These are phyloP conservation scores for Ajuga reptans DNA, from an alignment of 305 asterid species.

Conservation along the genomic window DNA sequence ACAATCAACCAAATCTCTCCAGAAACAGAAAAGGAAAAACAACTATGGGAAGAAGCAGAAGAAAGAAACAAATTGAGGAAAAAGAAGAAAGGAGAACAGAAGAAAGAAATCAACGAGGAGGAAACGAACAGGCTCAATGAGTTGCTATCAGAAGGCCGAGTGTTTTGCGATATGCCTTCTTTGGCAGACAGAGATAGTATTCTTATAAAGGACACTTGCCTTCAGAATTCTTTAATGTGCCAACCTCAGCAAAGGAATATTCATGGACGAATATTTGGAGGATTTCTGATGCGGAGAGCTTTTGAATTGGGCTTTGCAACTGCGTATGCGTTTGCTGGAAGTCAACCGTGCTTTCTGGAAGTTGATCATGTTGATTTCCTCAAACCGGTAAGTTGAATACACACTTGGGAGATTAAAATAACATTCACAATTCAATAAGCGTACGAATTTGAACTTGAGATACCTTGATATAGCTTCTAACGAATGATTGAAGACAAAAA, in stretches of 20 bases:
- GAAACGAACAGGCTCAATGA: conserved; percentile 44
- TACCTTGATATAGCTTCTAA: not conserved
- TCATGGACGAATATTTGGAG: conserved; percentile 89
- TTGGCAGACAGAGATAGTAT: conserved; percentile 80
- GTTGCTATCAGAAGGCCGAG: conserved; percentile 68
- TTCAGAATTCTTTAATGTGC: conserved; percentile 78
- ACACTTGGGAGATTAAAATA: no score
- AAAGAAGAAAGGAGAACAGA: conserved; percentile 44
- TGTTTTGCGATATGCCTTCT: conserved; percentile 87
- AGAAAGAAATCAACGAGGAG: conserved; percentile 40
- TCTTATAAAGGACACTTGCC: conserved; percentile 70
- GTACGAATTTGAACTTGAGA: not conserved
- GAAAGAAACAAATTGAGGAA: conserved; percentile 68
- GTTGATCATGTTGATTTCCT: conserved; percentile 89
- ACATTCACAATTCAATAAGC: not conserved
- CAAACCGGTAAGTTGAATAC: conserved; percentile 65
- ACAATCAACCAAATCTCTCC: conserved; percentile 62
- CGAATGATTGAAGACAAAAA: not conserved
- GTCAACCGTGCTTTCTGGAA: conserved; percentile 67
- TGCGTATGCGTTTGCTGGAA: conserved; percentile 78
- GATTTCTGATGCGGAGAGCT: conserved; percentile 88
- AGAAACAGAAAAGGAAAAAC: conserved; percentile 57
- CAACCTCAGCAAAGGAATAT: conserved; percentile 90
- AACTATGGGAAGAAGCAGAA: conserved; percentile 69
- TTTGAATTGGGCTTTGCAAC: conserved; percentile 76